Base-by-base conservation (phyloP, 2,329 filamentous ascomycete genomes). In the Phyllosticta citriasiana region DNA sequence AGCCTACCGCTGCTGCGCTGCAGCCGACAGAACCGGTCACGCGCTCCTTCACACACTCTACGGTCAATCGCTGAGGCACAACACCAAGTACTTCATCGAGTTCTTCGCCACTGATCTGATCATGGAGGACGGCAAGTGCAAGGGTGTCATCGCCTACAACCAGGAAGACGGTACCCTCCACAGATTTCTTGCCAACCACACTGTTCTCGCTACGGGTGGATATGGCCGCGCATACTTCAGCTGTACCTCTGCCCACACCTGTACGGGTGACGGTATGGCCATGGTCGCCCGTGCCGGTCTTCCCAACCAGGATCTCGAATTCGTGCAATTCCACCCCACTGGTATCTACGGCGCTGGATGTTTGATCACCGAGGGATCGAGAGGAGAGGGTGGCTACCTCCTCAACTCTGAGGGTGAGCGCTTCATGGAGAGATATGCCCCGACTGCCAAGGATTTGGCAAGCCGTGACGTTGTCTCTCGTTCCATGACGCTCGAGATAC, bases 31-130 rank as follows among this genome's bases (percentile, higher is more conserved):
- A 83, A 97, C 94, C 65, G 94, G 94, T 66, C 94, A 99, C 79
- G 94, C 94, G 71, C 88, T 99, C 68, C 86, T 99, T 58, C 94
- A 99, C 84, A 99, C 94, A 26, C 89, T 99, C 67, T 99, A 97
- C 79, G 94, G 94, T 71, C 93, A 97, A 81, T 97, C 92, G 59
- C 85, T 97, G 64, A 84, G 90, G 73, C 91, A 97, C 84, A 96
- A 97, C 83, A 97, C 93, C 73, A 97, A 97, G 82, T 99, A 97
- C 84, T 97, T 99, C 80, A 97, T 99, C 76, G 94, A 97, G 79
- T 97, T 92, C 83, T 99, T 97, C 76, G 94, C 92, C 70, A 84
- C 96, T 67, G 94, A 97, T 74, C 80, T 97, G 77, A 88, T 99
- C 71, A 97, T 97, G 94, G 88, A 97, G 79, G 89, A 95, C 71